Percentiles rank a stretch among this genome's conserved stretches.
Conservation (phyloP, 2,329 filamentous ascomycete genomes). For the Trichoderma sp. region DNA sequence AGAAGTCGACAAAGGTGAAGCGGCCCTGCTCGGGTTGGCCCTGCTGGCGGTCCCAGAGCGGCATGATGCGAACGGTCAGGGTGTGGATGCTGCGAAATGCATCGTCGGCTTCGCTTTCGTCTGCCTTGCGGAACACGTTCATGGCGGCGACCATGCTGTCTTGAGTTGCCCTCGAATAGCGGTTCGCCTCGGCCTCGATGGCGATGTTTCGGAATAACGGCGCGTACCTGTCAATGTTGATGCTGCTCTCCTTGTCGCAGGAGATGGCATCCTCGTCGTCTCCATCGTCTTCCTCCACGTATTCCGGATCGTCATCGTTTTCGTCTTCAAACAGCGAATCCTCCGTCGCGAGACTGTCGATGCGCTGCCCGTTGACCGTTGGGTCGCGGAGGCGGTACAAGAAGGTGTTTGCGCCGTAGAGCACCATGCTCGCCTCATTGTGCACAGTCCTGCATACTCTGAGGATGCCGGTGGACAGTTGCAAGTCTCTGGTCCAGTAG, state of each 20-base stretch:
- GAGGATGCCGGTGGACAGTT: slow-evolving; percentile 39
- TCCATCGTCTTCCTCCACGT: slow-evolving; percentile 20
- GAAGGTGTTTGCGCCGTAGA: slow-evolving; percentile 50
- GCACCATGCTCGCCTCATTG: slow-evolving; percentile 38
- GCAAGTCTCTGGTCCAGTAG: slow-evolving; percentile 29
- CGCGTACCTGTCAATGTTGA: slow-evolving; percentile 37
- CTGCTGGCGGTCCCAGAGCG: slow-evolving; percentile 21
- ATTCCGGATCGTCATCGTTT: slow-evolving; percentile 21
- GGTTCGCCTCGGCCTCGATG: slow-evolving; percentile 44
- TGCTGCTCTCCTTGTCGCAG: slow-evolving; percentile 15
- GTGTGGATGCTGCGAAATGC: slow-evolving; percentile 36
- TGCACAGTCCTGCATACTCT: slow-evolving; percentile 34
- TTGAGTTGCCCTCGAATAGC: slow-evolving; percentile 28
- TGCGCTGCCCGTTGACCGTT: slow-evolving; percentile 20
- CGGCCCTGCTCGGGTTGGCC: slow-evolving; percentile 13
- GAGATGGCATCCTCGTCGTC: background rate
- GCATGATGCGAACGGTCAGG: slow-evolving; percentile 42
- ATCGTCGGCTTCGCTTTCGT: background rate
- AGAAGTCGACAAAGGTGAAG: slow-evolving; percentile 39
- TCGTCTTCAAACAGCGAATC: slow-evolving; percentile 7
- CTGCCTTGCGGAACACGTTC: slow-evolving; percentile 32
- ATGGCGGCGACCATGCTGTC: slow-evolving; percentile 37
- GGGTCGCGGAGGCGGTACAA: slow-evolving; percentile 44
- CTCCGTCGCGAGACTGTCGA: slow-evolving; percentile 21
- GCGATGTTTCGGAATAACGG: slow-evolving; percentile 40